Evolutionary conservation across 257 asterid genomes (phyloP).

Genomic region (Solanum virginianum): DNA sequence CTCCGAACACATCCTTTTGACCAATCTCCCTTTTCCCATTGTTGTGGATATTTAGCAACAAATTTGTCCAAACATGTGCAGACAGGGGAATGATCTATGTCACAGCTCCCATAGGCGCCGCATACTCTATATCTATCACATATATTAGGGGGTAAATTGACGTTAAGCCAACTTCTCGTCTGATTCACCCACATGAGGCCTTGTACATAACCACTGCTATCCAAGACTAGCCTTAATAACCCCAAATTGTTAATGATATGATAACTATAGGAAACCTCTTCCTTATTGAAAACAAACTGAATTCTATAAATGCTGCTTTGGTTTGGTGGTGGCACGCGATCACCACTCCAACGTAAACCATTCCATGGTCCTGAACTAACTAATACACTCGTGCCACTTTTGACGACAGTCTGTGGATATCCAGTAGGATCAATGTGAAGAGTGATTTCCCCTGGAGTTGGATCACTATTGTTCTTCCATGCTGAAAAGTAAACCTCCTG

Average conservation of each 20-base stretch:
- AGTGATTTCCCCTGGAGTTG: slow-evolving; percentile 17
- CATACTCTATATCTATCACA: slow-evolving; percentile 19
- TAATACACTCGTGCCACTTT: background rate
- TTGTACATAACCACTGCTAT: background rate
- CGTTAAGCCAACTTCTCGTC: slow-evolving; percentile 6
- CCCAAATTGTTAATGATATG: background rate
- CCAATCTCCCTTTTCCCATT: slow-evolving; percentile 6
- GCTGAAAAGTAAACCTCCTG: slow-evolving; percentile 14
- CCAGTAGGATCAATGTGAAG: slow-evolving; percentile 22
- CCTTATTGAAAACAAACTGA: background rate
- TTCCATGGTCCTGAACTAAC: slow-evolving; percentile 40
- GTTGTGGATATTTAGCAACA: background rate
- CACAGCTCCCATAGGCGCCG: slow-evolving; percentile 17
- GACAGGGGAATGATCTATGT: slow-evolving; percentile 5
- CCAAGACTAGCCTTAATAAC: slow-evolving; percentile 9
- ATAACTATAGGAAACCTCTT: background rate
- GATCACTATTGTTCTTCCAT: slow-evolving; percentile 25
- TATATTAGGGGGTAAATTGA: slow-evolving; percentile 6
- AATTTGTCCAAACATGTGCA: slow-evolving; percentile 20
- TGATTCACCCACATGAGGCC: slow-evolving; percentile 8
- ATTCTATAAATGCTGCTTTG: background rate
- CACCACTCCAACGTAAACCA: slow-evolving; percentile 32
- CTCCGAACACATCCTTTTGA: slow-evolving; percentile 14
- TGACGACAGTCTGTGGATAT: slow-evolving; percentile 19
- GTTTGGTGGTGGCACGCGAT: background rate